Conservation (phyloP, 1,284 basidiomycete species). For the Ceratobasidium sp. region DNA sequence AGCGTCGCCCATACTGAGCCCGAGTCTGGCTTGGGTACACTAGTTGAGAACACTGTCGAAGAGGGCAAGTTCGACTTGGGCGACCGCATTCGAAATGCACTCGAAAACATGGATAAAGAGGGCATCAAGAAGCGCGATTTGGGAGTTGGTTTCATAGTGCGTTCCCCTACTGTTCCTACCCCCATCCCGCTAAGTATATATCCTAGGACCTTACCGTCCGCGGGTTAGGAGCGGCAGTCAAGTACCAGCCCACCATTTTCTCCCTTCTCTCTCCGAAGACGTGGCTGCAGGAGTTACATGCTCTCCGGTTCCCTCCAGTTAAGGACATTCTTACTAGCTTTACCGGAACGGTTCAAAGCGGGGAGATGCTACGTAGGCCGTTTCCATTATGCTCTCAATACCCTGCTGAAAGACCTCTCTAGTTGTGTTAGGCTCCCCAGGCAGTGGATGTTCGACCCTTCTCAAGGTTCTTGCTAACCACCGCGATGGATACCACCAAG, state of each 20-base stretch:
- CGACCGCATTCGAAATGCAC: constrained; percentile 18
- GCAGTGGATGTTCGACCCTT: constrained; percentile 81
- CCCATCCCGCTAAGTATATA: constrained; percentile 52
- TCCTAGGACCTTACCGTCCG: constrained; percentile 65
- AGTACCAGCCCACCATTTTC: constrained; percentile 62
- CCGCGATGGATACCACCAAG: constrained; percentile 69
- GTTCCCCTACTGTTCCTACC: neutral
- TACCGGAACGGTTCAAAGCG: constrained; percentile 57
- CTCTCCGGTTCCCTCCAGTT: constrained; percentile 59
- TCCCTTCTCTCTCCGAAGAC: constrained; percentile 61
- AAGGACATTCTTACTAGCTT: constrained; percentile 67
- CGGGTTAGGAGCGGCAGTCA: constrained; percentile 63
- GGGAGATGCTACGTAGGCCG: constrained; percentile 71
- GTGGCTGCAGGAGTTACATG: constrained; percentile 54
- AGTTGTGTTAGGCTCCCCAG: constrained; percentile 87
- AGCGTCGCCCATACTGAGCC: constrained; percentile 7
- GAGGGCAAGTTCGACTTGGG: constrained; percentile 38
- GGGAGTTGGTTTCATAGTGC: constrained; percentile 49
- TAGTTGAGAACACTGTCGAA: constrained; percentile 27
- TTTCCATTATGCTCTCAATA: constrained; percentile 9
- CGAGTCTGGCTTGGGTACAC: constrained; percentile 27
- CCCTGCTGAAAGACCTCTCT: neutral
- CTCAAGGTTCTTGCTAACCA: constrained; percentile 81
- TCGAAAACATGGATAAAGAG: constrained; percentile 42
- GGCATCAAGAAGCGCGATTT: constrained; percentile 48